These are phyloP conservation scores for Phytomonas sp. DNA, from an alignment of 208 protist species.

Conservation along the genomic window DNA sequence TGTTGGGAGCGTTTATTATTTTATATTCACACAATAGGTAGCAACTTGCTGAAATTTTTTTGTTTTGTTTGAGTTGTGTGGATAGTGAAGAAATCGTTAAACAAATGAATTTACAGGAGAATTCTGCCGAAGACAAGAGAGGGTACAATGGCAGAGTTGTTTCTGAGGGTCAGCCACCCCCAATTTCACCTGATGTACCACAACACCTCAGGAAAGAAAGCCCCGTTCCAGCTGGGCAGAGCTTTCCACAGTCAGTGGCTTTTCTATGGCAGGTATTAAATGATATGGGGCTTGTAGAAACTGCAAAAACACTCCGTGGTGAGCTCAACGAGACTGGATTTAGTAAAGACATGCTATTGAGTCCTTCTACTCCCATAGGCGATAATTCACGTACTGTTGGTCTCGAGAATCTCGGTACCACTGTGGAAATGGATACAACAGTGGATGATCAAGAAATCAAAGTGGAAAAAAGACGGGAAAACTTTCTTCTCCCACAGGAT, in stretches of 20 bases:
- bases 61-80: background rate
- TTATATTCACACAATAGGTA: background rate
- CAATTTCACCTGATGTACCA: background rate
- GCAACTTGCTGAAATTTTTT: background rate
- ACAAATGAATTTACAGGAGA: background rate
- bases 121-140: background rate
- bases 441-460: background rate
- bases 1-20: background rate
- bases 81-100: background rate
- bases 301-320: background rate
- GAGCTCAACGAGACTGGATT: background rate
- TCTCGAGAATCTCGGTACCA: background rate
- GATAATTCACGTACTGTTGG: background rate
- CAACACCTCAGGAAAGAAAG: background rate
- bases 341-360: background rate
- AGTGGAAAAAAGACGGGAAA: background rate
- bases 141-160: background rate
- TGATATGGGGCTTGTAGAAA: background rate
- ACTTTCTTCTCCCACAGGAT: background rate
- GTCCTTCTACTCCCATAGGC: background rate
- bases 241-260: background rate
- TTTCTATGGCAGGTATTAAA: conserved; percentile 2
- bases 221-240: background rate
- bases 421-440: background rate
- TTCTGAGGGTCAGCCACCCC: background rate